Percentiles rank a stretch among this genome's conserved stretches.
phyloP scores from a whole-genome alignment of 2,329 filamentous ascomycete genomes.

The Lachnellula occidentalis region DNA sequence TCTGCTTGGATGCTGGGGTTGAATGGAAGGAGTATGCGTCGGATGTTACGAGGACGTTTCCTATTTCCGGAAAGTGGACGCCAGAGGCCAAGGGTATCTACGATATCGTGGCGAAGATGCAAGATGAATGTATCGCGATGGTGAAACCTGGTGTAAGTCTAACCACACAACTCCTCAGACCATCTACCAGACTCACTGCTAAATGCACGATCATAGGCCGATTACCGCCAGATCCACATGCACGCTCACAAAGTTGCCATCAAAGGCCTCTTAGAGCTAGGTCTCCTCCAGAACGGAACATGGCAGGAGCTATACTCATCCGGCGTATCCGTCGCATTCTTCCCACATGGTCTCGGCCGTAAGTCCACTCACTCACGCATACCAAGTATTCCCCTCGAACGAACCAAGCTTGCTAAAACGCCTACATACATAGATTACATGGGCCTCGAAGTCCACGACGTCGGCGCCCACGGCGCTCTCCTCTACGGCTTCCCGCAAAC shows the following conservation, averaged over 20 bases:
- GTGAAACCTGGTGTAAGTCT: constrained; percentile 53
- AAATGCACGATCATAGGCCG: constrained; percentile 31
- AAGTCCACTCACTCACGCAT: constrained; percentile 2
- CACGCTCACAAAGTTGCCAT: constrained; percentile 69
- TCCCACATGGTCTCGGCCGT: constrained; percentile 50
- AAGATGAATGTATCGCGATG: constrained; percentile 63
- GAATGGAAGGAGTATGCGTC: constrained; percentile 84
- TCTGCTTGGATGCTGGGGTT: constrained; percentile 82
- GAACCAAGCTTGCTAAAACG: not conserved
- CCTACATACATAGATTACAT: constrained; percentile 43
- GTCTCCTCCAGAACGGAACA: constrained; percentile 62
- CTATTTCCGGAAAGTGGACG: constrained; percentile 65
- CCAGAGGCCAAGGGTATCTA: constrained; percentile 69
- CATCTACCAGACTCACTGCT: not conserved
- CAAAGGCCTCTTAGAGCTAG: constrained; percentile 62
- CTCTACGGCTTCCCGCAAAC: constrained; percentile 21
- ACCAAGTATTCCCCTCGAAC: too few species aligned
- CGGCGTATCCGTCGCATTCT: constrained; percentile 56
- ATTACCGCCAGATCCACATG: constrained; percentile 68
- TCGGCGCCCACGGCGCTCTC: constrained; percentile 37
- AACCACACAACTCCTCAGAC: not conserved
- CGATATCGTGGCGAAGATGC: constrained; percentile 74
- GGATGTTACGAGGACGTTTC: constrained; percentile 86
- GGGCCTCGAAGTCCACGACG: constrained; percentile 60
- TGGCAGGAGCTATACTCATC: constrained; percentile 46